phyloP scores from a whole-genome alignment of 495 filamentous ascomycete species.

The Xanthoparmelia taractica region DNA sequence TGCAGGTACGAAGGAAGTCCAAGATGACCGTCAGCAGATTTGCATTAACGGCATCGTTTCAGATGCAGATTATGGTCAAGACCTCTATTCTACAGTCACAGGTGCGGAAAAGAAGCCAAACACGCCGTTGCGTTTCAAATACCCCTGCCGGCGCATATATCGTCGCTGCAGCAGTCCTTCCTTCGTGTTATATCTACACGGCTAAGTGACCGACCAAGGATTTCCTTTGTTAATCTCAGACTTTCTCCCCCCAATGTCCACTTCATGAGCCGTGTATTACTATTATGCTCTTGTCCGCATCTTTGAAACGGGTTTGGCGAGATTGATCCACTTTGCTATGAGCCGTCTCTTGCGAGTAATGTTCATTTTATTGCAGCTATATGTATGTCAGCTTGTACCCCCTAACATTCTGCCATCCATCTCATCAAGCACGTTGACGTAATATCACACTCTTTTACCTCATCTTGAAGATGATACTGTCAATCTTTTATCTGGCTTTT shows the following conservation, averaged over 20 bases:
- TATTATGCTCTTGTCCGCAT: neutral
- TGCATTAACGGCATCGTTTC: neutral
- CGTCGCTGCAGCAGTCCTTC: neutral
- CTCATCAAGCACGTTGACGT: neutral
- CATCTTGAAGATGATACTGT: slow-evolving; percentile 14
- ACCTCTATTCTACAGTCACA: neutral
- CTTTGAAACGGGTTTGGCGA: neutral
- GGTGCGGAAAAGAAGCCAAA: neutral
- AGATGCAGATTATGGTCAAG: neutral
- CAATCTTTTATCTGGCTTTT: slow-evolving; percentile 5
- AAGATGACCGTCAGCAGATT: neutral
- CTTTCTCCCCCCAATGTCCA: neutral
- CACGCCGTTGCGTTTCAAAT: neutral
- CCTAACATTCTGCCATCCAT: neutral
- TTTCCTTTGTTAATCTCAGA: neutral
- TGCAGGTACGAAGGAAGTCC: neutral
- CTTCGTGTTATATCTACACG: neutral
- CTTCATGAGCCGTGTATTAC: neutral
- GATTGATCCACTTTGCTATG: neutral
- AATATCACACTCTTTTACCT: slow-evolving; percentile 2
- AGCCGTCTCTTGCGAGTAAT: neutral
- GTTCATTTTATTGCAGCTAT: neutral
- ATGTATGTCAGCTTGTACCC: slow-evolving; percentile 4
- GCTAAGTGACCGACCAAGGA: neutral
- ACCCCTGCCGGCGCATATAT: slow-evolving; percentile 2